Conservation (phyloP, 495 filamentous ascomycete genomes). For the Neurospora hispaniola region DNA sequence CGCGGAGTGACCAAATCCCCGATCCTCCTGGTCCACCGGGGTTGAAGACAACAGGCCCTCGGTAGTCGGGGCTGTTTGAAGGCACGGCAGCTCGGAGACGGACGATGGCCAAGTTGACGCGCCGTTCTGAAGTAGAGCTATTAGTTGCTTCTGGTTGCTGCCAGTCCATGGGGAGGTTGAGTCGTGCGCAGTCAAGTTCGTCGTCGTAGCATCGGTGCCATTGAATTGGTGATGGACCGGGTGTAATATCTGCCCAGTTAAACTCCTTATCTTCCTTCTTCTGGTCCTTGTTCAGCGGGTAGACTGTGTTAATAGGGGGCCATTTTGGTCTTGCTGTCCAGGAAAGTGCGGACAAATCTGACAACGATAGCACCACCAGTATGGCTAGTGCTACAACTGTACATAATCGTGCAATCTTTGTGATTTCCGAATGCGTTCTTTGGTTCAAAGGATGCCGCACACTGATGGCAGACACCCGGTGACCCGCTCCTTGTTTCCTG, state of each 20-base stretch:
- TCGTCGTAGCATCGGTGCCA: constrained; percentile 26
- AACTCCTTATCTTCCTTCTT: background rate
- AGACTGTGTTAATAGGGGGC: background rate
- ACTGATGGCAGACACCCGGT: background rate
- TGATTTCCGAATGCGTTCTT: background rate
- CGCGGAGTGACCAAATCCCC: constrained; percentile 29
- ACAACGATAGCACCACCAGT: background rate
- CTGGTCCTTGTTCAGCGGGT: background rate
- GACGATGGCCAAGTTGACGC: constrained; percentile 33
- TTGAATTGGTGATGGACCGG: constrained; percentile 15
- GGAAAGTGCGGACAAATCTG: background rate
- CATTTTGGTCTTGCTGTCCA: background rate
- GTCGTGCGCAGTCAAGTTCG: constrained; percentile 29
- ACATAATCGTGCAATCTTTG: background rate
- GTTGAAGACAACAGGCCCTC: constrained; percentile 43
- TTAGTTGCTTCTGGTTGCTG: background rate
- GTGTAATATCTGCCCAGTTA: constrained; percentile 24
- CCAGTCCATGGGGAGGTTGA: constrained; percentile 41
- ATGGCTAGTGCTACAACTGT: background rate
- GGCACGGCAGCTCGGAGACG: constrained; percentile 30
- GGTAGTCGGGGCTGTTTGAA: constrained; percentile 19
- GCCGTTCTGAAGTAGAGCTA: background rate
- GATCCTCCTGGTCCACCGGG: constrained; percentile 43
- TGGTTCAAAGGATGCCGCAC: background rate
- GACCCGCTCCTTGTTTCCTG: background rate